Percentiles rank a stretch among this genome's conserved stretches.
phyloP scores from a whole-genome alignment of 2,329 filamentous ascomycete species.

The Clarireedia sp. region DNA sequence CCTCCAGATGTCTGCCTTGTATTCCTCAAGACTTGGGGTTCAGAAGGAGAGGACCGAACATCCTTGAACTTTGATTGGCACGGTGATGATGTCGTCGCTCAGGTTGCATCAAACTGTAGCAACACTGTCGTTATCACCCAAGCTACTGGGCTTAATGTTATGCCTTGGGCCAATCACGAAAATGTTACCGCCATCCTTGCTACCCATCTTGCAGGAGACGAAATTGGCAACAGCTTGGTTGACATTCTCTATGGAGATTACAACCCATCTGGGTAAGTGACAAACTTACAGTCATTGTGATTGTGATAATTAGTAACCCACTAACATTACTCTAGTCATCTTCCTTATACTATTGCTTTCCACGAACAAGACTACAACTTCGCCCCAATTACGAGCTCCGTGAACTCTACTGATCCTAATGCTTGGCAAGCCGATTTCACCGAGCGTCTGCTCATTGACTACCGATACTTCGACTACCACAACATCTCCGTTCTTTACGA shows the following conservation, averaged over 20 bases:
- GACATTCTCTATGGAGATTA: conserved; percentile 53
- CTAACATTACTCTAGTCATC: conserved; percentile 14
- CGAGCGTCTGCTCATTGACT: conserved; percentile 43
- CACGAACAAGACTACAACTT: conserved; percentile 45
- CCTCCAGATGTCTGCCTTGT: conserved; percentile 58
- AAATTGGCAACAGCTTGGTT: conserved; percentile 51
- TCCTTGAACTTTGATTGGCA: conserved; percentile 18
- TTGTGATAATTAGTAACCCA: background rate
- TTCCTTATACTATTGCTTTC: conserved; percentile 61
- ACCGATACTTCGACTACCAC: conserved; percentile 40
- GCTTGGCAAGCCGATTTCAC: conserved; percentile 37
- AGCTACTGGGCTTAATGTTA: conserved; percentile 57
- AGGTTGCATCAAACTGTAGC: conserved; percentile 39
- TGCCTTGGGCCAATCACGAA: conserved; percentile 46
- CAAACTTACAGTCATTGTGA: background rate
- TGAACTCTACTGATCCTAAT: conserved; percentile 26
- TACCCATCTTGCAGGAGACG: conserved; percentile 50
- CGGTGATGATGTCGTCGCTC: conserved; percentile 13
- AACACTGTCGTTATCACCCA: conserved; percentile 63
- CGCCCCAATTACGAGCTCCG: conserved; percentile 33
- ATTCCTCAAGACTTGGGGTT: conserved; percentile 58
- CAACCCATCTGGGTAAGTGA: conserved; percentile 38
- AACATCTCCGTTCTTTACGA: conserved; percentile 32
- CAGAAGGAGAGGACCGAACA: conserved; percentile 60
- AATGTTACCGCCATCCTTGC: conserved; percentile 56